Conservation (phyloP, 345 rosid genomes). For the Eucalyptus cloeziana region DNA sequence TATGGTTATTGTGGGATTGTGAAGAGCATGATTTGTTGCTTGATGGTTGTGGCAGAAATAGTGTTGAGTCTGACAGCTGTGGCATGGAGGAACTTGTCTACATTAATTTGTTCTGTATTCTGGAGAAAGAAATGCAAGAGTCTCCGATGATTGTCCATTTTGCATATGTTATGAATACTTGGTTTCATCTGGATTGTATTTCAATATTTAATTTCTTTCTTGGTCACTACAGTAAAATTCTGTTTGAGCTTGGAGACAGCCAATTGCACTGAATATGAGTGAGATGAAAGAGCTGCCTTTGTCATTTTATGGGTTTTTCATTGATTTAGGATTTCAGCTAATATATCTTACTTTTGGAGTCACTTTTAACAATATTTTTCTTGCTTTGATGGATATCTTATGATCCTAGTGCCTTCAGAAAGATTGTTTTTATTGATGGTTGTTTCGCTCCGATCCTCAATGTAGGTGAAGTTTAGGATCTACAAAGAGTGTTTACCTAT, state of each 20-base stretch:
- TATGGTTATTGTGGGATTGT: neutral
- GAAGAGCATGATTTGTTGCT: neutral
- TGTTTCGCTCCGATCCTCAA: neutral
- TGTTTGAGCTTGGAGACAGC: neutral
- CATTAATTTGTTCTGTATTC: neutral
- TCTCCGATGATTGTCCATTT: neutral
- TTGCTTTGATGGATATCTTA: neutral
- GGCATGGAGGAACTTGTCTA: neutral
- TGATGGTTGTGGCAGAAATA: neutral
- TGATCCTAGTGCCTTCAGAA: neutral
- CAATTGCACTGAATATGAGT: neutral
- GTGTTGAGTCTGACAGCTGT: neutral
- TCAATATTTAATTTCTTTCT: neutral
- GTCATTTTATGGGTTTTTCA: neutral
- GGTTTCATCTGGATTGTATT: neutral
- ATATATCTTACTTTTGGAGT: neutral
- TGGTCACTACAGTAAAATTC: neutral
- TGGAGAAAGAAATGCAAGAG: neutral
- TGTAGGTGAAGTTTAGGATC: constrained; percentile 16
- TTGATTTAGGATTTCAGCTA: neutral
- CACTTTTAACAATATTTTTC: neutral
- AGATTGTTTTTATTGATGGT: neutral
- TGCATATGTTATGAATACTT: neutral
- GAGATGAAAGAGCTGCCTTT: neutral
- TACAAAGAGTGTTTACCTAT: constrained; percentile 19